Base-by-base conservation (phyloP, 2,329 filamentous ascomycete species). In the Colletotrichum sp. region DNA sequence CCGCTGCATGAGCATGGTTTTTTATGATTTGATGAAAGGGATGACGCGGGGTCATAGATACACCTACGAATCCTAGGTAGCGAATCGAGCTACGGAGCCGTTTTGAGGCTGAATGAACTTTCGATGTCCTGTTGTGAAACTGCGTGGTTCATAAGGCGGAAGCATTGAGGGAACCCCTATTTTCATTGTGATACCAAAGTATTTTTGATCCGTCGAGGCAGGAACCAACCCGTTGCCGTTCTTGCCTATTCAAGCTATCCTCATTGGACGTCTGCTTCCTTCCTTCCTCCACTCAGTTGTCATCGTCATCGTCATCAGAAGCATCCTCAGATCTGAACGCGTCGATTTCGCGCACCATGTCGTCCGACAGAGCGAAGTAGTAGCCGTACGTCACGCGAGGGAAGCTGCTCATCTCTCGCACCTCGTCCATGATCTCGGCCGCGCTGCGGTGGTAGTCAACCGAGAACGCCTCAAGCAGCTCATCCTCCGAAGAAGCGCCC, bases 31-130 rank as follows among this genome's bases (percentile, higher is more conserved):
- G 66, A 71, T 34, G 71, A 70, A 21, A 30, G 44, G 59, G 59
- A 65, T 49, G 71, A 59, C 16, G 59, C n/a, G 55, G 34, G 36
- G 57, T 64, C 39, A n/a, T 36, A 36, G 55, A 55, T 66, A 49
- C 44, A 34, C 66, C 44, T 71, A 74, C 15, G 32, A 59, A 74
- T 49, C 71, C 70, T n/a, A 74, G 71, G 24, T 70, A 70, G 67
- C 66, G 32, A 74, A 74, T 65, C 64, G 44, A 70, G 71, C 59
- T 74, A 49, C 66, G 34, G 18, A 60, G 66, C 71, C 59, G 15
- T 24, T 24, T 36, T 30, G 49, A 62, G 55, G 66, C 28, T 65
- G 59, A 71, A 70, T 34, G 59, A 74, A 44, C 3, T 26, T 34
- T 10, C 1, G 5, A 49, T 49, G 9, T n/a, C 9, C 39, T 6